Percentiles rank a stretch among this genome's conserved stretches.
Conservation (phyloP, 2,329 filamentous ascomycete species). For the Trichoderma koningii region DNA sequence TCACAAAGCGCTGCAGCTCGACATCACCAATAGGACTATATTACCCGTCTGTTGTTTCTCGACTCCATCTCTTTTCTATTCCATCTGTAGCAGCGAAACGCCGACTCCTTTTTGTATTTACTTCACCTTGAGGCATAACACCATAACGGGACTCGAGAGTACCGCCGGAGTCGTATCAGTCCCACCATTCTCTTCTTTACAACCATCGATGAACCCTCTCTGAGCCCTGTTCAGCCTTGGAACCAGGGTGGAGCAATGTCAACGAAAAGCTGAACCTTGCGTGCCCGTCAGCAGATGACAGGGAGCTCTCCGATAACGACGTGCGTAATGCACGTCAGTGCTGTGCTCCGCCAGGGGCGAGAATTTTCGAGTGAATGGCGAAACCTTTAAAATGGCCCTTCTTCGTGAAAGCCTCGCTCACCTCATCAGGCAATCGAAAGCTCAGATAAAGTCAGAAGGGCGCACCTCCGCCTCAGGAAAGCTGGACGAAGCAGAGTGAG, state of each 20-base stretch:
- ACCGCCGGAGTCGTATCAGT: background rate
- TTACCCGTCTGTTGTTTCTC: background rate
- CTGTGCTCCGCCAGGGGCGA: background rate
- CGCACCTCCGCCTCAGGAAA: background rate
- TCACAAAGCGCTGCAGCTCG: no score
- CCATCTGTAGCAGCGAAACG: background rate
- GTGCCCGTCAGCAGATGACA: background rate
- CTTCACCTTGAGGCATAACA: slow-evolving; percentile 16
- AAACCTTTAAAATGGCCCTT: background rate
- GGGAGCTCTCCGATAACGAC: background rate
- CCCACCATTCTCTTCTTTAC: no score
- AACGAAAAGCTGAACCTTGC: background rate
- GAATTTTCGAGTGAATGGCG: background rate
- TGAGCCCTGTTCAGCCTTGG: background rate
- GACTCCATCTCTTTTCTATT: background rate
- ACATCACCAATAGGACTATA: background rate
- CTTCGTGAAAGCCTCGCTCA: background rate
- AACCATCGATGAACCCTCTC: background rate
- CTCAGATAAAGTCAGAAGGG: slow-evolving; percentile 14
- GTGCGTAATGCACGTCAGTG: slow-evolving; percentile 8
- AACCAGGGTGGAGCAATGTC: slow-evolving; percentile 1
- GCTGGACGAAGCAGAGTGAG: background rate
- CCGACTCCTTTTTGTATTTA: background rate
- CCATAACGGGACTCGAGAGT: slow-evolving; percentile 2
- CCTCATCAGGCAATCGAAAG: background rate